Percentiles rank a stretch among this genome's conserved stretches.
These are phyloP conservation scores for Talaromyces nanjingensis DNA, from an alignment of 495 filamentous ascomycete genomes.

Conservation along the genomic window DNA sequence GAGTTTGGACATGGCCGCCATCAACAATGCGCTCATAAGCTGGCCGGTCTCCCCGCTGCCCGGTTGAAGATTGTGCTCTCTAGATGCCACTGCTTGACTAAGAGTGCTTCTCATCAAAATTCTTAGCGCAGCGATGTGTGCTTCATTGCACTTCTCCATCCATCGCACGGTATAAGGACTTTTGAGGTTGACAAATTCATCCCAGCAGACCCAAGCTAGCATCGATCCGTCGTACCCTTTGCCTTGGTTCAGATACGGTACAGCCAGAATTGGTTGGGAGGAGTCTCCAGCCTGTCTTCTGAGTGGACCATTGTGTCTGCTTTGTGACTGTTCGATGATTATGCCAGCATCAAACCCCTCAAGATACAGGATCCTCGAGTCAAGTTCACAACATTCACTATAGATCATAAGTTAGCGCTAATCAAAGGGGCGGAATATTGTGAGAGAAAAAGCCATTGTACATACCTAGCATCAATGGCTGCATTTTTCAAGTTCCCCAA, in stretches of 20 bases:
- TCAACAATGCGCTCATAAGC: slow-evolving; percentile 8
- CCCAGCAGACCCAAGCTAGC: slow-evolving; percentile 24
- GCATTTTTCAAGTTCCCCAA: slow-evolving; percentile 7
- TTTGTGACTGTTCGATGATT: slow-evolving; percentile 8
- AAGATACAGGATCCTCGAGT: slow-evolving; percentile 8
- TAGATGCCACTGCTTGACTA: slow-evolving; percentile 8
- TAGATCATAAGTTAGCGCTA: not conserved
- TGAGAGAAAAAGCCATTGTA: not conserved
- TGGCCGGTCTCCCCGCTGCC: slow-evolving; percentile 6
- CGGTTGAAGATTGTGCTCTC: slow-evolving; percentile 7
- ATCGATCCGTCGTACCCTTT: slow-evolving; percentile 17
- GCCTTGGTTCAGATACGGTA: slow-evolving; percentile 10
- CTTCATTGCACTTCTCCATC: slow-evolving; percentile 23
- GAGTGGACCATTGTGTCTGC: not conserved
- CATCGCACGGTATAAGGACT: slow-evolving; percentile 19
- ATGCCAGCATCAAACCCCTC: slow-evolving; percentile 7
- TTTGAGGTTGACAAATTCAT: slow-evolving; percentile 23
- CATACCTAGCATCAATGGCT: slow-evolving; percentile 8
- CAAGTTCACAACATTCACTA: slow-evolving; percentile 3
- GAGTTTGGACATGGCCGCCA: slow-evolving; percentile 23
- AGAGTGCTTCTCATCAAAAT: slow-evolving; percentile 18
- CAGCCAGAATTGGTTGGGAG: slow-evolving; percentile 4
- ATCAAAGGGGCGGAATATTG: not conserved
- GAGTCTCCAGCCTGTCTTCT: slow-evolving; percentile 1
- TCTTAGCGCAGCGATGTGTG: slow-evolving; percentile 18